phyloP scores from a whole-genome alignment of 2,329 filamentous ascomycete species.

The Zasmidium citrigriseum region DNA sequence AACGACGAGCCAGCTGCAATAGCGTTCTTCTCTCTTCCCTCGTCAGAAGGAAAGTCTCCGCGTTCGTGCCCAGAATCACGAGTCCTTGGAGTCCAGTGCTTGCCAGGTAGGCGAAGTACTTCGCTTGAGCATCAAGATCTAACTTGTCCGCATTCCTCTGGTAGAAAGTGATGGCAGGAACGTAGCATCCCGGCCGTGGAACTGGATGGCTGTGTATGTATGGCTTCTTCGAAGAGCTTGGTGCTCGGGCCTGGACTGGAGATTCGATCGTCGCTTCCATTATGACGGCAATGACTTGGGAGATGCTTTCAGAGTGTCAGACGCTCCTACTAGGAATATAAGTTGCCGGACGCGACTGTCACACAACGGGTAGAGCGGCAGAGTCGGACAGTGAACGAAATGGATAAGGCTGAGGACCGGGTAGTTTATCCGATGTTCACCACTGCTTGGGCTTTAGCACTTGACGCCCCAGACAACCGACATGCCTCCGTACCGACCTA shows the following conservation, averaged over 20 bases:
- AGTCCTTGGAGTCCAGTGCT: slow-evolving; percentile 38
- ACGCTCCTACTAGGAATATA: background rate
- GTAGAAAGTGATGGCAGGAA: slow-evolving; percentile 44
- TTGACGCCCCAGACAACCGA: too few species aligned
- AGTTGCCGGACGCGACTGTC: background rate
- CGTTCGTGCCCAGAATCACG: slow-evolving; percentile 44
- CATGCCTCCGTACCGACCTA: too few species aligned
- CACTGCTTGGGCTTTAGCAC: too few species aligned
- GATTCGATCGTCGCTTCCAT: background rate
- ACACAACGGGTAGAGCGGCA: background rate
- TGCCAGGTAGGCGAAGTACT: slow-evolving; percentile 43
- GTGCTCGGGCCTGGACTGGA: background rate
- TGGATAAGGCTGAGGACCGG: too few species aligned
- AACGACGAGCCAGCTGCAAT: slow-evolving; percentile 56
- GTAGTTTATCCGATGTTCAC: too few species aligned
- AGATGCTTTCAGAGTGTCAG: background rate
- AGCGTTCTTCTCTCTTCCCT: slow-evolving; percentile 55
- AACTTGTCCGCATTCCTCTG: slow-evolving; percentile 35
- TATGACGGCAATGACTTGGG: background rate
- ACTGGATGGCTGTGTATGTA: slow-evolving; percentile 2
- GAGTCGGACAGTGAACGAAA: background rate
- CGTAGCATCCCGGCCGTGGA: slow-evolving; percentile 10
- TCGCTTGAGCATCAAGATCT: slow-evolving; percentile 38
- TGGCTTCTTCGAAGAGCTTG: background rate
- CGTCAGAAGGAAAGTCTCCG: slow-evolving; percentile 44